Evolutionary conservation across 2,329 filamentous ascomycete genomes (phyloP).

Genomic region (Hypomyces rosellus): DNA sequence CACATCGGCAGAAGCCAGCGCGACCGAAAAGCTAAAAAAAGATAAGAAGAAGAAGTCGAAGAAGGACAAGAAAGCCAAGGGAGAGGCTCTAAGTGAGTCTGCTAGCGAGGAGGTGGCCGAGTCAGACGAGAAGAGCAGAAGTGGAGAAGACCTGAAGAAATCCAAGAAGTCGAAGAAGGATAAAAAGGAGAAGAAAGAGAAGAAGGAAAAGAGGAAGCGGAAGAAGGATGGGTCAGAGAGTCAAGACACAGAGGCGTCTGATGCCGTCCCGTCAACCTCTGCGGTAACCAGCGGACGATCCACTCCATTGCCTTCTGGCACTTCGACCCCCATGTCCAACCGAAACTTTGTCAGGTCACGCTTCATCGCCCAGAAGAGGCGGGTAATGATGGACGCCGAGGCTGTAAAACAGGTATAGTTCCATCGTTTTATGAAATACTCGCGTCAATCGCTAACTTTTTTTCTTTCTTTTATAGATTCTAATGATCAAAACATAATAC

Average conservation of each 20-base stretch:
- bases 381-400: conserved; percentile 72
- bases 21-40: conserved; percentile 17
- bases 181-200: conserved; percentile 34
- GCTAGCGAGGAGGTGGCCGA: neutral
- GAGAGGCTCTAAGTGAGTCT: conserved; percentile 3
- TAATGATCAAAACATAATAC: conserved; percentile 55
- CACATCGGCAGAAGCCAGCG: conserved; percentile 18
- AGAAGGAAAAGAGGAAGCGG: conserved; percentile 45
- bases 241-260: conserved; percentile 15
- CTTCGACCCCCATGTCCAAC: conserved; percentile 43
- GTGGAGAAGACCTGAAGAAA: conserved; percentile 17
- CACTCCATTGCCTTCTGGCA: conserved; percentile 35
- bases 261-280: conserved; percentile 16
- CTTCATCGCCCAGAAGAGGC: conserved; percentile 83
- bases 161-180: conserved; percentile 34
- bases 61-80: conserved; percentile 28
- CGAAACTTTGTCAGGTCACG: conserved; percentile 71
- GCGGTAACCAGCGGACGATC: conserved; percentile 29
- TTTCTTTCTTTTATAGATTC: conserved; percentile 43
- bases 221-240: conserved; percentile 35
- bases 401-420: conserved; percentile 72
- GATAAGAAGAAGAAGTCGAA: conserved; percentile 25
- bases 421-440: neutral
- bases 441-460: neutral
- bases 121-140: conserved; percentile 18